Percentiles rank a stretch among this genome's conserved stretches.
These are phyloP conservation scores for Dorcoceras hygrometricum DNA, from an alignment of 257 asterid genomes.

Conservation along the genomic window DNA sequence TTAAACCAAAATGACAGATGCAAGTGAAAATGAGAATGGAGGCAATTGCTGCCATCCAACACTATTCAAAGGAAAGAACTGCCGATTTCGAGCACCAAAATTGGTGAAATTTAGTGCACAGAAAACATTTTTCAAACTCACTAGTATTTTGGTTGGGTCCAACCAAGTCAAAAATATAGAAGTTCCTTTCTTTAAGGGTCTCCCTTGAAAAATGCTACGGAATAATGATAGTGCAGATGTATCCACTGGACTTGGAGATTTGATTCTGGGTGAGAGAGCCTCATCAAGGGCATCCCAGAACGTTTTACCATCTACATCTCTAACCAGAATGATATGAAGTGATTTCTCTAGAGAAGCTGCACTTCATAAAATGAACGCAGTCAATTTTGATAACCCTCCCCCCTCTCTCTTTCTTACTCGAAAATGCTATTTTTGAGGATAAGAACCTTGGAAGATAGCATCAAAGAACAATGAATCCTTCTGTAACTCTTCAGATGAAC, in stretches of 20 bases:
- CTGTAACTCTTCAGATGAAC: slow-evolving; percentile 49
- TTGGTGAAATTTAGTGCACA: not conserved
- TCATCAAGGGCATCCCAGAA: slow-evolving; percentile 95
- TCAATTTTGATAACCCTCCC: not conserved
- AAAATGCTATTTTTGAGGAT: not conserved
- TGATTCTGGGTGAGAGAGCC: slow-evolving; percentile 78
- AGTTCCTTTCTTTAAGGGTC: slow-evolving; percentile 75
- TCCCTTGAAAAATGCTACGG: slow-evolving; percentile 59
- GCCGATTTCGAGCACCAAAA: not conserved
- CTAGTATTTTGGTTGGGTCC: slow-evolving; percentile 67
- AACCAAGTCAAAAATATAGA: slow-evolving; percentile 82
- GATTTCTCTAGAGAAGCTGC: slow-evolving; percentile 87
- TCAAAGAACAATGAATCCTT: slow-evolving; percentile 56
- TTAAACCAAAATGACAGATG: not conserved
- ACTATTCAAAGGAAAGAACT: not conserved
- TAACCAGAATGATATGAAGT: slow-evolving; percentile 66
- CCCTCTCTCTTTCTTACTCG: slow-evolving; percentile 5
- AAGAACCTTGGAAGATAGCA: slow-evolving; percentile 62
- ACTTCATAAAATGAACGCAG: slow-evolving; percentile 26
- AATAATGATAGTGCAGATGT: slow-evolving; percentile 68
- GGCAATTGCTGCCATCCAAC: not conserved
- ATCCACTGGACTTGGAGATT: slow-evolving; percentile 52
- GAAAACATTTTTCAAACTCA: slow-evolving; percentile 21
- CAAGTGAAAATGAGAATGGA: not conserved
- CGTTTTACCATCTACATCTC: slow-evolving; percentile 89